Evolutionary conservation across 805 yeast genomes (phyloP).

Genomic region (Yarrowia sp.): DNA sequence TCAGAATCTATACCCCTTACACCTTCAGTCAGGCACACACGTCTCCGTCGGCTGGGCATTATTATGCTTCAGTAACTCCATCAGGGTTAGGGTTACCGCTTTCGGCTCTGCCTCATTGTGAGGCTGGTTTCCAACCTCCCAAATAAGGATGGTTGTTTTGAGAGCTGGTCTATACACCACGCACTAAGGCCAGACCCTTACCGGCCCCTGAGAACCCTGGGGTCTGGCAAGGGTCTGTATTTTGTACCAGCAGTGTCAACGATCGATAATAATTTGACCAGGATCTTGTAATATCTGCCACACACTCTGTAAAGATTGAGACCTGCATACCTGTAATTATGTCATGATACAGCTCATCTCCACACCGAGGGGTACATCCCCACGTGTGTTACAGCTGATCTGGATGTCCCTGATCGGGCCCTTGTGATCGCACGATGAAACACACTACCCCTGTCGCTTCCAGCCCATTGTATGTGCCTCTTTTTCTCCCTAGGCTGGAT

Average conservation of each 20-base stretch:
- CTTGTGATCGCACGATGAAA: conserved; percentile 1
- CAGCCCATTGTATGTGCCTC: conserved; percentile 4
- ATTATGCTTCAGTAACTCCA: neutral
- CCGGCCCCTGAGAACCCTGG: neutral
- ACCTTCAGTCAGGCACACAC: too few relatives aligned
- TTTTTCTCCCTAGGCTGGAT: neutral
- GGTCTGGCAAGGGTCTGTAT: neutral
- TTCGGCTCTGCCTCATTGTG: neutral
- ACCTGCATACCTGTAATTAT: conserved; percentile 7
- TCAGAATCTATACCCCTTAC: too few relatives aligned
- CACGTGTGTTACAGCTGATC: conserved; percentile 23
- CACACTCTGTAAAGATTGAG: neutral
- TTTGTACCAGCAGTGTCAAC: neutral
- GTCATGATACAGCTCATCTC: conserved; percentile 5
- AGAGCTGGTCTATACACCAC: neutral
- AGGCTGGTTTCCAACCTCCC: neutral
- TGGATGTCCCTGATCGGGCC: neutral
- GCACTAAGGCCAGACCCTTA: neutral
- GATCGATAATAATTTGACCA: neutral
- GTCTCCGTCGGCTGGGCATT: neutral
- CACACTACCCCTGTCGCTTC: conserved; percentile 2
- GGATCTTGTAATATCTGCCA: too few relatives aligned
- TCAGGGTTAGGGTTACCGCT: neutral
- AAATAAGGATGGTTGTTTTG: neutral
- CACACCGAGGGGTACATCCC: neutral